Evolutionary conservation across 1,284 basidiomycete species (phyloP).

Genomic region (Prillingera fragicola): DNA sequence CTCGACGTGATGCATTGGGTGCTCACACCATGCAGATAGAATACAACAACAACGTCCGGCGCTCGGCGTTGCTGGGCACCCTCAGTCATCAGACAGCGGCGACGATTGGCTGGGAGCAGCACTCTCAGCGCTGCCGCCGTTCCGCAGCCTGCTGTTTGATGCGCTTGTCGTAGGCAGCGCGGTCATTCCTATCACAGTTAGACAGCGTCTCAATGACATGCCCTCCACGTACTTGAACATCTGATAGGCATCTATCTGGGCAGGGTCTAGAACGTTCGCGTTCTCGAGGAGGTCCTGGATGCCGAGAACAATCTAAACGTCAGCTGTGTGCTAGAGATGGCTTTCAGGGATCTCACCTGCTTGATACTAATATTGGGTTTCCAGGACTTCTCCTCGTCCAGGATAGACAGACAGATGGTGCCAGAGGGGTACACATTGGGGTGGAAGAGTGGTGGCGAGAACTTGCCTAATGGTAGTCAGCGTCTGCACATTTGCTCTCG

Average conservation of each 20-base stretch:
- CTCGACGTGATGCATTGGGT: no score
- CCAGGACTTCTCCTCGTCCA: constrained; percentile 99
- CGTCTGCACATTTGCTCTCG: not conserved
- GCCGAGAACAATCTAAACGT: constrained; percentile 76
- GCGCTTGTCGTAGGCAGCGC: constrained; percentile 76
- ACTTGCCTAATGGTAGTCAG: constrained; percentile 67
- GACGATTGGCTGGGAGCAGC: no score
- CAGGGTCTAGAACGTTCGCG: constrained; percentile 90
- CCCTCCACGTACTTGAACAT: constrained; percentile 73
- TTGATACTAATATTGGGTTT: constrained; percentile 99
- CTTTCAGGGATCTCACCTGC: constrained; percentile 58
- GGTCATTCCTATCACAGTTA: constrained; percentile 65
- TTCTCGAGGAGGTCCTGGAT: constrained; percentile 92
- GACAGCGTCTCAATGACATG: no score
- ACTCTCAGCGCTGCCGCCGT: constrained; percentile 50
- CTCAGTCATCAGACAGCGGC: no score
- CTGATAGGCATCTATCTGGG: constrained; percentile 93
- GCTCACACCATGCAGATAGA: no score
- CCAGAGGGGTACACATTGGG: constrained; percentile 99
- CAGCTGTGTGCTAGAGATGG: not conserved
- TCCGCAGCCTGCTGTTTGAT: constrained; percentile 78
- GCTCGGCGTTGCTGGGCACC: no score
- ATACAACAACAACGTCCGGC: no score
- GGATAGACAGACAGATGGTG: constrained; percentile 94
- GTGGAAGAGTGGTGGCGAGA: constrained; percentile 91